Conservation (phyloP, 208 protist species). For the Wallacemonas sp. region DNA sequence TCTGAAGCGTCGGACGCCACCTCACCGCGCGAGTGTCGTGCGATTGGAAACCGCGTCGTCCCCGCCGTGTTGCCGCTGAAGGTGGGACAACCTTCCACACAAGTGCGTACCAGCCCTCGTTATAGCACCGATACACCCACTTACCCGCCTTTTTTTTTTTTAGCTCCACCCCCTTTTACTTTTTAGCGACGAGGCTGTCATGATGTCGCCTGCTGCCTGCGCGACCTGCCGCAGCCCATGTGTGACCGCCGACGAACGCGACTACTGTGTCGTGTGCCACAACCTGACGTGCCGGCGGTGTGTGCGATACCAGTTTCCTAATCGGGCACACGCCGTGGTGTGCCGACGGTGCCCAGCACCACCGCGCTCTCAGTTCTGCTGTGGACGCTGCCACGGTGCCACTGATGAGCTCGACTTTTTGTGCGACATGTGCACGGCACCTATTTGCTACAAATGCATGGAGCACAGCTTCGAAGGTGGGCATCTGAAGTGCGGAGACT, state of each 20-base stretch:
- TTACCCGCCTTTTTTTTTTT: constrained; percentile 7
- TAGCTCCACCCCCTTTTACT: background rate
- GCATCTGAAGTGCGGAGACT: constrained; percentile 58
- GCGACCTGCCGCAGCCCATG: constrained; percentile 10
- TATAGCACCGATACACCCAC: too few relatives aligned
- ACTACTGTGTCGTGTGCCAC: constrained; percentile 49
- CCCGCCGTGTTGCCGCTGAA: too few relatives aligned
- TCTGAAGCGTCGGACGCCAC: too few relatives aligned
- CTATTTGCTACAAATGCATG: constrained; percentile 63
- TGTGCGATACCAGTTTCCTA: constrained; percentile 16
- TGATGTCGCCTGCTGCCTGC: background rate
- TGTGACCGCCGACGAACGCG: constrained; percentile 7
- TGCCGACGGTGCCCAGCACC: constrained; percentile 41
- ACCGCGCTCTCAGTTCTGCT: constrained; percentile 24
- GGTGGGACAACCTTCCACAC: too few relatives aligned
- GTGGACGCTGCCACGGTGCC: constrained; percentile 38
- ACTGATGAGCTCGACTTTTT: constrained; percentile 41
- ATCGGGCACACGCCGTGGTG: constrained; percentile 36
- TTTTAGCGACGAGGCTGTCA: too few relatives aligned
- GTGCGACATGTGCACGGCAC: constrained; percentile 55
- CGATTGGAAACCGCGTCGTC: too few relatives aligned
- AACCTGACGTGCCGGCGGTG: constrained; percentile 38
- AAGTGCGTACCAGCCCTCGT: too few relatives aligned
- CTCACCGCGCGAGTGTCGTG: too few relatives aligned
- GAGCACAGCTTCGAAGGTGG: constrained; percentile 64